phyloP scores from a whole-genome alignment of 352 stramenopile species.

The Globisporangium ultimum region DNA sequence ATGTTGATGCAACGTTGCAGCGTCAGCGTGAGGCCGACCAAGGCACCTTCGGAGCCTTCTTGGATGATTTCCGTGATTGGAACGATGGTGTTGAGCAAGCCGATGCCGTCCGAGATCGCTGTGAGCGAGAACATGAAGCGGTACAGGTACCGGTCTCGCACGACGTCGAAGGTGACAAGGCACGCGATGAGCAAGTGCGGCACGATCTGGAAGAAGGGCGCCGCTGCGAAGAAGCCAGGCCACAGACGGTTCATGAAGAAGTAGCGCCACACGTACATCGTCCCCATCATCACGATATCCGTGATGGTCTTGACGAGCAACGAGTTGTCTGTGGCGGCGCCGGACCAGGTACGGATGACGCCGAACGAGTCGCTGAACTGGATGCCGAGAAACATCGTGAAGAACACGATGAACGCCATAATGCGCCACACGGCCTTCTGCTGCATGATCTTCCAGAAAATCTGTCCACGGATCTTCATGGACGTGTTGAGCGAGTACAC shows the following conservation, averaged over 20 bases:
- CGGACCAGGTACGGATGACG: constrained; percentile 17
- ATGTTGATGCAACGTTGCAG: constrained; percentile 26
- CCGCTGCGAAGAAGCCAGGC: constrained; percentile 26
- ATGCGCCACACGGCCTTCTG: constrained; percentile 40
- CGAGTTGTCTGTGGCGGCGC: constrained; percentile 26
- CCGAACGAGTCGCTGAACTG: constrained; percentile 21
- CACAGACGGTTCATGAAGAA: constrained; percentile 36
- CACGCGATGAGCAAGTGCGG: constrained; percentile 23
- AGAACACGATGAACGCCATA: constrained; percentile 34
- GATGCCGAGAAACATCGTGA: constrained; percentile 29
- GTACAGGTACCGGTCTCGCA: constrained; percentile 20
- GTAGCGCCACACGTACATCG: constrained; percentile 29
- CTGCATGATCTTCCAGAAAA: constrained; percentile 51
- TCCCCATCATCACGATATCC: constrained; percentile 24
- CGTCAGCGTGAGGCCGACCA: constrained; percentile 22
- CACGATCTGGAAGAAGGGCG: constrained; percentile 25
- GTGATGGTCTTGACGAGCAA: constrained; percentile 26
- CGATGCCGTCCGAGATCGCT: constrained; percentile 24
- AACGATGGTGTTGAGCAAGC: constrained; percentile 25
- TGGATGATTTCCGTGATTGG: constrained; percentile 32
- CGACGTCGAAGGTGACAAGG: constrained; percentile 16
- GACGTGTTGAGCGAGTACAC: constrained; percentile 29
- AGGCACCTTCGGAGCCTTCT: constrained; percentile 22
- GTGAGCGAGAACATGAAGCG: constrained; percentile 20
- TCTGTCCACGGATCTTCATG: constrained; percentile 26